Evolutionary conservation across 768 basidiomycete species (phyloP).

Genomic region (Glaciozyma antarctica): DNA sequence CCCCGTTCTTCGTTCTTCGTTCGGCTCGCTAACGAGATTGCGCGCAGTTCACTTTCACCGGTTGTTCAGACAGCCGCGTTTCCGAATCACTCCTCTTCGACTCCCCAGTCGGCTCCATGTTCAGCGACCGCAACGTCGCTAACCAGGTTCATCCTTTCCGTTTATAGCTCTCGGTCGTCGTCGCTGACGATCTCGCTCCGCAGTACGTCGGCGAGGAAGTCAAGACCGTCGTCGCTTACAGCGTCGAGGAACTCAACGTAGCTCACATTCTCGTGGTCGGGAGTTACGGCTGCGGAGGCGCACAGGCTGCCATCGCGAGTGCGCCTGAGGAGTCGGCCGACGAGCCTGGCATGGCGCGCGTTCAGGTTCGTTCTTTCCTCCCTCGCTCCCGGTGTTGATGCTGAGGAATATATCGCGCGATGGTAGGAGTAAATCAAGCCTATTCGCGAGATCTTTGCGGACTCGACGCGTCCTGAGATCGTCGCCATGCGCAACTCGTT

Average conservation of each 20-base stretch:
- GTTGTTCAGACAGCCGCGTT: no score
- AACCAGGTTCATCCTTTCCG: neutral
- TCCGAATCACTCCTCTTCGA: no score
- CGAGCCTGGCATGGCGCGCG: conserved; percentile 16
- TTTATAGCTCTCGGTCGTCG: neutral
- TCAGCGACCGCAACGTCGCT: no score
- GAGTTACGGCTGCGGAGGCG: conserved; percentile 20
- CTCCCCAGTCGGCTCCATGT: no score
- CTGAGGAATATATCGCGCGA: no score
- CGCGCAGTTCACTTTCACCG: no score
- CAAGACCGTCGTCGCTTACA: conserved; percentile 20
- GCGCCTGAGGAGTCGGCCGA: neutral
- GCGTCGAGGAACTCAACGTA: conserved; percentile 13
- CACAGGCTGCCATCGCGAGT: conserved; percentile 7
- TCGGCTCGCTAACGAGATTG: no score
- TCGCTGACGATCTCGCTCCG: neutral
- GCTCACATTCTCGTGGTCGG: conserved; percentile 18
- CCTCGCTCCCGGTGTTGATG: no score
- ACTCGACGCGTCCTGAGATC: conserved; percentile 8
- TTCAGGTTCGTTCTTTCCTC: conserved; percentile 4
- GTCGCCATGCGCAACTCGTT: conserved; percentile 8
- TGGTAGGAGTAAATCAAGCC: conserved; percentile 16
- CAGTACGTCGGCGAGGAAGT: neutral
- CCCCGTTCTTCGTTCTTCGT: no score
- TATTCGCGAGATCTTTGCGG: conserved; percentile 8